phyloP scores from a whole-genome alignment of 2,329 filamentous ascomycete genomes.

The Paecilomyces niveus region DNA sequence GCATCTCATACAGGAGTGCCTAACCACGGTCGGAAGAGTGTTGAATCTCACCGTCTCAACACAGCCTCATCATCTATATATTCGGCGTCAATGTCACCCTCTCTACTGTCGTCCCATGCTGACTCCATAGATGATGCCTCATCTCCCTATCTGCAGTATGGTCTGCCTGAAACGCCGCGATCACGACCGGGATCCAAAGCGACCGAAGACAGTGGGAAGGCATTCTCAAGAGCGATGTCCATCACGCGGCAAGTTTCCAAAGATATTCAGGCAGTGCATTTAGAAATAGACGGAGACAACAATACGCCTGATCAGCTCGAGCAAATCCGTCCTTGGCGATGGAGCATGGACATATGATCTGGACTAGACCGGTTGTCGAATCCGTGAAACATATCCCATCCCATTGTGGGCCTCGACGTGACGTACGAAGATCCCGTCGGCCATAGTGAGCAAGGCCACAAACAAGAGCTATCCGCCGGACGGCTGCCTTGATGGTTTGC shows the following conservation, averaged over 20 bases:
- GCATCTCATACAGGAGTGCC: slow-evolving; percentile 1
- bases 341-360: slow-evolving; percentile 38
- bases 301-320: slow-evolving; percentile 24
- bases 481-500: neutral
- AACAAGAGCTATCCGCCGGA: neutral
- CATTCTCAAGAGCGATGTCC: slow-evolving; percentile 24
- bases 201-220: slow-evolving; percentile 22
- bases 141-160: slow-evolving; percentile 5
- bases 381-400: neutral
- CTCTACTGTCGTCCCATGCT: neutral
- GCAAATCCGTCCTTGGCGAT: slow-evolving; percentile 32
- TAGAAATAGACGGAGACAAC: slow-evolving; percentile 28
- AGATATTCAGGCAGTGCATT: slow-evolving; percentile 26
- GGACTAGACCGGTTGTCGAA: neutral
- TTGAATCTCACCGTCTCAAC: neutral
- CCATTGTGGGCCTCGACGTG: neutral
- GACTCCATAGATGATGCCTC: slow-evolving; percentile 5
- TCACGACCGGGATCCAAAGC: slow-evolving; percentile 32
- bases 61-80: neutral
- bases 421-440: neutral
- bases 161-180: slow-evolving; percentile 23
- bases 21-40: neutral
- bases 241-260: slow-evolving; percentile 24
- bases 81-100: slow-evolving; percentile 3
- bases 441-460: neutral